phyloP scores from a whole-genome alignment of 139 green algal species.

The Diplosphaera chodatii region DNA sequence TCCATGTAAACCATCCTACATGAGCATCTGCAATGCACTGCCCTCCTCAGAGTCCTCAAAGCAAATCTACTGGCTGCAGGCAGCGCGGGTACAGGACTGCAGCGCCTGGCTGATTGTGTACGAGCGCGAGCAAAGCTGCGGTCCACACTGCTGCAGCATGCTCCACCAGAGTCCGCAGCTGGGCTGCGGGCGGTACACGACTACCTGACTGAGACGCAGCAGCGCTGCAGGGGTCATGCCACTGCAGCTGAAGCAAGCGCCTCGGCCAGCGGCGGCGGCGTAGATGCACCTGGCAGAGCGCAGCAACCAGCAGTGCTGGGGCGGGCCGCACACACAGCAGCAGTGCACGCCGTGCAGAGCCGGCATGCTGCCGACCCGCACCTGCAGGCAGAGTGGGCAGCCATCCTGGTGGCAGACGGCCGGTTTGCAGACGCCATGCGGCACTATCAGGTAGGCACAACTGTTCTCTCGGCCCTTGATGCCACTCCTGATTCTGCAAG shows the following conservation, averaged over 20 bases:
- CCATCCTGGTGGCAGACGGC: slow-evolving; percentile 23
- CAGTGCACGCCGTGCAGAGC: slow-evolving; percentile 25
- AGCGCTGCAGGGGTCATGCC: background rate
- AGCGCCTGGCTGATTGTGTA: no score
- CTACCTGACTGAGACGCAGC: background rate
- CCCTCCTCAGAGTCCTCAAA: no score
- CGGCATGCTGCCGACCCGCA: slow-evolving; percentile 54
- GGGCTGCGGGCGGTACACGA: background rate
- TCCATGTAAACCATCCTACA: no score
- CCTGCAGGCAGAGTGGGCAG: slow-evolving; percentile 69
- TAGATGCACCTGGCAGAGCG: background rate
- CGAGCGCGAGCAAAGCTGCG: no score
- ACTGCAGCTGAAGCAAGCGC: no score
- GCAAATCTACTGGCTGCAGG: no score
- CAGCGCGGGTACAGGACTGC: no score
- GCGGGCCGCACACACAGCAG: background rate
- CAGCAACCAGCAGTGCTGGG: background rate
- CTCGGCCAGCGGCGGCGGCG: background rate
- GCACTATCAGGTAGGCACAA: slow-evolving; percentile 26
- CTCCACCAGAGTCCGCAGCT: no score
- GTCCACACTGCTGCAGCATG: no score
- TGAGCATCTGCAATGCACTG: no score
- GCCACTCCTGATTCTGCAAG: no score
- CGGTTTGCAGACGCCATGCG: slow-evolving; percentile 14
- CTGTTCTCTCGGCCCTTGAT: no score